Conservation (phyloP, 176 grass and related monocot species). For the Ensete ventricosum region DNA sequence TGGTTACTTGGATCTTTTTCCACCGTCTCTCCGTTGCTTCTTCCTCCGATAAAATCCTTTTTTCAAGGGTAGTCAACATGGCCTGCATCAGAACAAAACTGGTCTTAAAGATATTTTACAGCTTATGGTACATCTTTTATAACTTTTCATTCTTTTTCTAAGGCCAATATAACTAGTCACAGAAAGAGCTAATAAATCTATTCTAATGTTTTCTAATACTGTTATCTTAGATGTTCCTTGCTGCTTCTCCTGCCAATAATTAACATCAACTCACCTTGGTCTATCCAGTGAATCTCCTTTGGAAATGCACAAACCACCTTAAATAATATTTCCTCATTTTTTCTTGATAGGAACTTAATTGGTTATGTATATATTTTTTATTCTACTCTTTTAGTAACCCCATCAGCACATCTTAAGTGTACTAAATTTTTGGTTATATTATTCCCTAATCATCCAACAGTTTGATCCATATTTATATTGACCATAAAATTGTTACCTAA, state of each 20-base stretch:
- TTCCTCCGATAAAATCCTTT: too few relatives aligned
- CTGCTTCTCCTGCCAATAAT: neutral
- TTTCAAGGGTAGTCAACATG: too few relatives aligned
- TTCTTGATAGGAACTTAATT: neutral
- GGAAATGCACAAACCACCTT: neutral
- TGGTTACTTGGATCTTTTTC: too few relatives aligned
- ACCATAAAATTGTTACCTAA: neutral
- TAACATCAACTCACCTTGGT: neutral
- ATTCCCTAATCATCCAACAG: neutral
- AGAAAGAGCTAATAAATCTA: neutral
- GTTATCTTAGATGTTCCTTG: neutral
- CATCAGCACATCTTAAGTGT: too few relatives aligned
- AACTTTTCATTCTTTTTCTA: too few relatives aligned
- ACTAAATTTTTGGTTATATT: neutral
- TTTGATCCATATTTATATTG: neutral
- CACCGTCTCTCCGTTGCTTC: too few relatives aligned
- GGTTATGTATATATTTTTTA: neutral
- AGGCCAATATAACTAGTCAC: conserved; percentile 3
- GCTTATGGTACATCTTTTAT: too few relatives aligned
- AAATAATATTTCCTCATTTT: neutral
- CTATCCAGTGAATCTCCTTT: neutral
- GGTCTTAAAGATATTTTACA: too few relatives aligned
- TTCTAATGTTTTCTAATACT: neutral
- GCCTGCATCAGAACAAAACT: too few relatives aligned
- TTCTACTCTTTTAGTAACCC: too few relatives aligned